phyloP scores from a whole-genome alignment of 768 basidiomycete species.

The Trametopsis cervina region DNA sequence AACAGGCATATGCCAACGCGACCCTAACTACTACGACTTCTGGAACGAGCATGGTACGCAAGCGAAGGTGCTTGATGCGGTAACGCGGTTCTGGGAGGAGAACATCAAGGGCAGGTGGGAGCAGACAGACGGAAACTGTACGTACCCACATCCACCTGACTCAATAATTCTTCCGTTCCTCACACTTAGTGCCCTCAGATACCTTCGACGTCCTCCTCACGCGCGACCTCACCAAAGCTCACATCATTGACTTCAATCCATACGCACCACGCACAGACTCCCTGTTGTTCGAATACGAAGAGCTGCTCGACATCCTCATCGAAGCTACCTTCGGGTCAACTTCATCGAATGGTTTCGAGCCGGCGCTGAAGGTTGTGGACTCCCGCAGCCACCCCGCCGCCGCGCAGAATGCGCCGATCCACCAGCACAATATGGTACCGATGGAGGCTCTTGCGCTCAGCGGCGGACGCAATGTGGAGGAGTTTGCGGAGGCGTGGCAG shows the following conservation, averaged over 20 bases:
- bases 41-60: constrained; percentile 58
- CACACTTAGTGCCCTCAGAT: constrained; percentile 40
- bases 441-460: constrained; percentile 81
- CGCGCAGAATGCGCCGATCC: constrained; percentile 56
- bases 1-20: constrained; percentile 80
- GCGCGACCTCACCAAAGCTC: constrained; percentile 65
- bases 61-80: constrained; percentile 40
- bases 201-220: constrained; percentile 84
- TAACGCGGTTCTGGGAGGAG: constrained; percentile 60
- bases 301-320: constrained; percentile 42
- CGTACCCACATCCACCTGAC: constrained; percentile 21
- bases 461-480: constrained; percentile 60
- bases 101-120: constrained; percentile 58
- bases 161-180: not conserved
- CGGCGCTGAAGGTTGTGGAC: constrained; percentile 61
- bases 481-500: constrained; percentile 65
- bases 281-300: constrained; percentile 78
- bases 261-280: constrained; percentile 83
- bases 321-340: constrained; percentile 14
- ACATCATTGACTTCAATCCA: constrained; percentile 90
- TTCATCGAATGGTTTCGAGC: constrained; percentile 3
- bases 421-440: constrained; percentile 89
- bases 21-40: constrained; percentile 84
- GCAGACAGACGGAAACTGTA: constrained; percentile 54
- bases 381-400: constrained; percentile 68